Evolutionary conservation across 2,329 filamentous ascomycete genomes (phyloP).

Genomic region (Pseudocercospora cruenta): DNA sequence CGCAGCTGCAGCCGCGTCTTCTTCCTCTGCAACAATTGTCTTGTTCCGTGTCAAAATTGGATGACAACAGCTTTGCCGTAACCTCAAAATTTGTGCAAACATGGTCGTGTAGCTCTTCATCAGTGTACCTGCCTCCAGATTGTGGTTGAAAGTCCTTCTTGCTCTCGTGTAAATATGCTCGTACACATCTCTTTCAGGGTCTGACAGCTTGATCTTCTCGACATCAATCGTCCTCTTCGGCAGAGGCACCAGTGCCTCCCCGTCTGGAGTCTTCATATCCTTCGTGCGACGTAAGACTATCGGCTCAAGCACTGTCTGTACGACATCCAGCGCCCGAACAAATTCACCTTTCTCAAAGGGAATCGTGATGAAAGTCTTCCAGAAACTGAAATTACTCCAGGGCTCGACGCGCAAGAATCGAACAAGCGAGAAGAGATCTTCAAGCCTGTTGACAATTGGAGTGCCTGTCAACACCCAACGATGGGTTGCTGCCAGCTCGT

Average conservation of each 20-base stretch:
- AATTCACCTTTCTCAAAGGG: slow-evolving; percentile 97
- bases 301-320: slow-evolving; percentile 94
- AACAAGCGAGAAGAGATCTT: slow-evolving; percentile 91
- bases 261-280: slow-evolving; percentile 94
- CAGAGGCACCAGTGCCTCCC: slow-evolving; percentile 77
- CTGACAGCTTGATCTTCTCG: slow-evolving; percentile 81
- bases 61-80: slow-evolving; percentile 93
- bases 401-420: slow-evolving; percentile 92
- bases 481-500: slow-evolving; percentile 81
- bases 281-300: slow-evolving; percentile 95
- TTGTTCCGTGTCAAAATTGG: slow-evolving; percentile 86
- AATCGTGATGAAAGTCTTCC: slow-evolving; percentile 97
- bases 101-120: slow-evolving; percentile 97
- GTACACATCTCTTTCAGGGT: slow-evolving; percentile 86
- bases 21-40: slow-evolving; percentile 82
- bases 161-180: slow-evolving; percentile 84
- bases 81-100: slow-evolving; percentile 90
- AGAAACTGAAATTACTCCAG: slow-evolving; percentile 99
- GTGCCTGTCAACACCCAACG: slow-evolving; percentile 94
- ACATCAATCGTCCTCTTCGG: slow-evolving; percentile 83
- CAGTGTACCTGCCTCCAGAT: slow-evolving; percentile 87
- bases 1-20: slow-evolving; percentile 75
- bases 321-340: slow-evolving; percentile 88
- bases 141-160: slow-evolving; percentile 81
- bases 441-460: slow-evolving; percentile 92